Conservation (phyloP, 495 filamentous ascomycete species). For the Xylaria bambusicola region DNA sequence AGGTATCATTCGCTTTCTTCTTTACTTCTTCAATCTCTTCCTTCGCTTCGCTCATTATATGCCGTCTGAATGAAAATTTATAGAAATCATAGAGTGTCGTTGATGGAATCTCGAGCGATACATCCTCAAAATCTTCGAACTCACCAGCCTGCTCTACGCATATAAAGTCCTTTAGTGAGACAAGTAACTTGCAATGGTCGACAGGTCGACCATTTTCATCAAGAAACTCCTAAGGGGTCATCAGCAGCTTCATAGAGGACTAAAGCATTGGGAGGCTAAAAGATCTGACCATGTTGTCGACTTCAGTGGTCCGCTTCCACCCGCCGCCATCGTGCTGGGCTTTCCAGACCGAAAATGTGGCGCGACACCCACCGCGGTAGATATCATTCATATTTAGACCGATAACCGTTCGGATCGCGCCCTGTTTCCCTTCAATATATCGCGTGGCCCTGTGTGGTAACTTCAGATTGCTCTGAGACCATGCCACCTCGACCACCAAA, state of each 20-base stretch:
- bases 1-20: not conserved
- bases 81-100: not conserved
- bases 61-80: not conserved
- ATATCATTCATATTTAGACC: not conserved
- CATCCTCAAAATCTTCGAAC: not conserved
- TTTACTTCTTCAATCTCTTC: not conserved
- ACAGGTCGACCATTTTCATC: not conserved
- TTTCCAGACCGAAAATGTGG: not conserved
- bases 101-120: not conserved
- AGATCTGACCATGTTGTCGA: not conserved
- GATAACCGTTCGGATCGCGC: not conserved
- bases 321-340: not conserved
- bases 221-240: not conserved
- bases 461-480: not conserved
- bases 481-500: slow-evolving; percentile 2
- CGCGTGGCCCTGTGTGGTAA: not conserved
- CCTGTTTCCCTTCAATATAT: not conserved
- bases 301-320: not conserved
- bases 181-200: not conserved
- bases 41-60: not conserved
- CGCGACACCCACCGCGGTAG: not conserved
- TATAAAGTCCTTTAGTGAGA: not conserved
- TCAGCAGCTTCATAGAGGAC: not conserved
- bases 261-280: too few species aligned
- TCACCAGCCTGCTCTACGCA: not conserved